Evolutionary conservation across 2,329 filamentous ascomycete genomes (phyloP).

Genomic region (Ceratocystis colombiana): DNA sequence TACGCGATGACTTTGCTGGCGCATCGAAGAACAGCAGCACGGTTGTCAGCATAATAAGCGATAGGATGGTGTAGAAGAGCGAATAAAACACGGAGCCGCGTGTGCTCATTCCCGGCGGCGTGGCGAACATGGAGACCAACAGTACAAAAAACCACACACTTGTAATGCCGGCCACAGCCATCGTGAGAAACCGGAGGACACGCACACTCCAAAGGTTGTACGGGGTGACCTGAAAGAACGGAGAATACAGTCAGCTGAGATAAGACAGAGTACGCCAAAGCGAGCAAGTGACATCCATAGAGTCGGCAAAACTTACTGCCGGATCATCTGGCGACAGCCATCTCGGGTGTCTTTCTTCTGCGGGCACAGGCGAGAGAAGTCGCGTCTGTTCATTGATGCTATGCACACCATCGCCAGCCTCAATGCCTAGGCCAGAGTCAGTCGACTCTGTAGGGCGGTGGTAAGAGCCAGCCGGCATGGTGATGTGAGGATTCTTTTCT

Average conservation of each 20-base stretch:
- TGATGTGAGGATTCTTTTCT: not conserved
- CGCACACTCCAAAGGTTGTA: constrained; percentile 94
- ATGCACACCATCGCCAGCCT: constrained; percentile 29
- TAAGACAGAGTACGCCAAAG: not conserved
- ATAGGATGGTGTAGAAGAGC: constrained; percentile 72
- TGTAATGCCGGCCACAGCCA: constrained; percentile 62
- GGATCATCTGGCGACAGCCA: constrained; percentile 37
- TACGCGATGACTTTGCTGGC: constrained; percentile 67
- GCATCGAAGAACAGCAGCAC: constrained; percentile 78
- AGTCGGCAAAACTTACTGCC: constrained; percentile 30
- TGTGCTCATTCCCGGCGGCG: constrained; percentile 73
- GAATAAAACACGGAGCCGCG: constrained; percentile 88
- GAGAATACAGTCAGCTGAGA: not conserved
- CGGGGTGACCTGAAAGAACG: constrained; percentile 52
- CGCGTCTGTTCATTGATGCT: constrained; percentile 48
- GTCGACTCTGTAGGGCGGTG: constrained; percentile 11
- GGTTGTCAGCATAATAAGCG: constrained; percentile 63
- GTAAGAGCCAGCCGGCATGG: constrained; percentile 16
- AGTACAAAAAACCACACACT: constrained; percentile 90
- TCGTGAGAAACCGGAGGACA: constrained; percentile 64
- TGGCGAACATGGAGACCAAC: constrained; percentile 83
- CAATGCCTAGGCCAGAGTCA: constrained; percentile 20
- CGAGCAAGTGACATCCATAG: not conserved
- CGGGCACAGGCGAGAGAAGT: constrained; percentile 57
- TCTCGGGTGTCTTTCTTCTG: constrained; percentile 36